Base-by-base conservation (phyloP, 352 stramenopile species). In the Phytophthora fragariae region DNA sequence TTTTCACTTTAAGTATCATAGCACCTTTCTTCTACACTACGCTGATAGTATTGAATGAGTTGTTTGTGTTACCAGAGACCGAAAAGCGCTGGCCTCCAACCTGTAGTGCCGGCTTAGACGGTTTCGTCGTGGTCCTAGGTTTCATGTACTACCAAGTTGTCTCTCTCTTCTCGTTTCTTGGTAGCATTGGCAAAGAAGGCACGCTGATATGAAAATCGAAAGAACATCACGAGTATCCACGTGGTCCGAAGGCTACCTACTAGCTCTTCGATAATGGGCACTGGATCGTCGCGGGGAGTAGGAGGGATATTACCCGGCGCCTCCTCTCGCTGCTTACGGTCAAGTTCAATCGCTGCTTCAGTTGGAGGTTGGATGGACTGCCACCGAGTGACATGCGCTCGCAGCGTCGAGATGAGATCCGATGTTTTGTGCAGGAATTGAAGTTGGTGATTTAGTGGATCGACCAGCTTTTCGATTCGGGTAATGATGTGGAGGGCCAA, bases 121-220 rank as follows among this genome's bases (percentile, higher is more conserved):
- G 19, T 21, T 39, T 39, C 9, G 35, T 39, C 9, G 62, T 46
- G 19, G 19, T 21, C 19, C 19, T 21, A 21, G 19, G 19, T 21
- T 21, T 21, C 19, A 21, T 21, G 19, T 21, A 21, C 2, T 27
- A 27, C 24, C 8, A 11, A 41, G 35, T 3, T 14, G 12, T 41
- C 8, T 41, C 12, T 41, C 19, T 41, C 10, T 41, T 41, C 35
- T 68, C 24, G 12, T 35, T 62, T 60, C n/a, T 10, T 39, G 19
- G 37, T 12, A 37, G 50, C 72, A 57, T 76, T 79, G n/a, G 69
- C 65, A 57, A 82, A 85, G 57, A 85, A 79, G 19, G 64, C 70
- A 44, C 57, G 68, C 60, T 84, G 73, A 19, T 77, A 81, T 10
- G 73, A 80, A 57, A 76, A 78, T 14, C 79, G 79, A 49, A 73